phyloP scores from a whole-genome alignment of 495 filamentous ascomycete species.

The Tricharina praecox region DNA sequence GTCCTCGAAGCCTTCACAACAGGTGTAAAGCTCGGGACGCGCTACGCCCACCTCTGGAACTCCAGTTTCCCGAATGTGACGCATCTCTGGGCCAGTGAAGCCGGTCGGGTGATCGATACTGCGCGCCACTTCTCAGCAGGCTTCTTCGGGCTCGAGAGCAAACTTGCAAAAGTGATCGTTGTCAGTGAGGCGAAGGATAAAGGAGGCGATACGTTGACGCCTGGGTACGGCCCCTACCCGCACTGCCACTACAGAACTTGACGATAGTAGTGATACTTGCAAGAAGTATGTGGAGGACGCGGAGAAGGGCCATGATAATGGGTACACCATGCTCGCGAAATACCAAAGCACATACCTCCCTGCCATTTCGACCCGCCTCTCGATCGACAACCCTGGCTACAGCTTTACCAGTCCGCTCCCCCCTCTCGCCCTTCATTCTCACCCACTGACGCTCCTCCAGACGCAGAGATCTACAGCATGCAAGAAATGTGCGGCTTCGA shows the following conservation, averaged over 20 bases:
- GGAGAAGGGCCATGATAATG: conserved; percentile 35
- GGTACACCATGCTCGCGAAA: conserved; percentile 31
- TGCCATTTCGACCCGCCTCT: conserved; percentile 32
- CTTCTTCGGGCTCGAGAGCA: conserved; percentile 36
- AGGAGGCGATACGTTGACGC: conserved; percentile 41
- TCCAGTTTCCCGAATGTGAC: conserved; percentile 23
- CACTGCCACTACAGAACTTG: too few relatives aligned
- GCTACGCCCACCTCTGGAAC: conserved; percentile 34
- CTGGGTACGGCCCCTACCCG: conserved; percentile 28
- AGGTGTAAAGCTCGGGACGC: conserved; percentile 39
- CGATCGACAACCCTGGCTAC: conserved; percentile 31
- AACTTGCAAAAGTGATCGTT: conserved; percentile 32
- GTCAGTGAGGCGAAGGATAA: conserved; percentile 37
- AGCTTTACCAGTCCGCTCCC: too few relatives aligned
- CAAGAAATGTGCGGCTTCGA: conserved; percentile 49
- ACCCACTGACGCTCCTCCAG: conserved; percentile 16
- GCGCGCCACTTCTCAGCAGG: conserved; percentile 41
- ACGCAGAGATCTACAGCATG: conserved; percentile 41
- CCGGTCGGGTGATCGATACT: conserved; percentile 40
- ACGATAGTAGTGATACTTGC: conserved; percentile 38
- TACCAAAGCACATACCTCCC: conserved; percentile 37
- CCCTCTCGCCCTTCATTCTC: conserved; percentile 19
- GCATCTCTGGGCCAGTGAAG: conserved; percentile 40
- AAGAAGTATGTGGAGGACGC: conserved; percentile 34
- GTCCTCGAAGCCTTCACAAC: conserved; percentile 39